phyloP scores from a whole-genome alignment of 768 basidiomycete species.

The Gymnopilus dilepis region DNA sequence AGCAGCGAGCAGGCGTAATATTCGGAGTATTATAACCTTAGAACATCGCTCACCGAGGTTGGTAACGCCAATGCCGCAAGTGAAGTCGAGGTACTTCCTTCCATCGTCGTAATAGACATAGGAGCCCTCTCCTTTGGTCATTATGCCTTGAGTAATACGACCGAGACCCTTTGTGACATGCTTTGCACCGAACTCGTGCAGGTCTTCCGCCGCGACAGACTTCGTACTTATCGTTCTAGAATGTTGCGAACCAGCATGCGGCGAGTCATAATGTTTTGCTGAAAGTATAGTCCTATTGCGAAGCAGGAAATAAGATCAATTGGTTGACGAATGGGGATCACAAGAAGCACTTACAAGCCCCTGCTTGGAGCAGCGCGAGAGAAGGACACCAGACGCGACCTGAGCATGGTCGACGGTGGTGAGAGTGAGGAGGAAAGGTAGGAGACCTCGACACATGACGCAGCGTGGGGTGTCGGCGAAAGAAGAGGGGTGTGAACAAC shows the following conservation, averaged over 20 bases:
- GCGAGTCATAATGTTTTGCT: background rate
- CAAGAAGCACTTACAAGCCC: background rate
- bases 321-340: too few relatives aligned
- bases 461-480: background rate
- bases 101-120: conserved; percentile 79
- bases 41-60: conserved; percentile 61
- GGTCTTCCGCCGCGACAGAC: conserved; percentile 25
- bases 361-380: conserved; percentile 2
- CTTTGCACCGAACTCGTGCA: conserved; percentile 46
- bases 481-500: conserved; percentile 14
- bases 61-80: conserved; percentile 87
- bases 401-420: conserved; percentile 12
- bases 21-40: too few relatives aligned
- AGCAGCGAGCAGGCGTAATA: too few relatives aligned
- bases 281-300: background rate
- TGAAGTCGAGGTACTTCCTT: conserved; percentile 80
- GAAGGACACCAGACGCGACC: conserved; percentile 10
- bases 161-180: conserved; percentile 54
- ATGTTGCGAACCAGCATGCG: background rate
- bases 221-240: conserved; percentile 20
- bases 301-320: too few relatives aligned
- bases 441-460: background rate
- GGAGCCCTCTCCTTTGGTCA: conserved; percentile 72
- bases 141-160: conserved; percentile 57
- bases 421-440: background rate